These are phyloP conservation scores for Epichloe brachyelytri DNA, from an alignment of 2,329 filamentous ascomycete species.

Conservation along the genomic window DNA sequence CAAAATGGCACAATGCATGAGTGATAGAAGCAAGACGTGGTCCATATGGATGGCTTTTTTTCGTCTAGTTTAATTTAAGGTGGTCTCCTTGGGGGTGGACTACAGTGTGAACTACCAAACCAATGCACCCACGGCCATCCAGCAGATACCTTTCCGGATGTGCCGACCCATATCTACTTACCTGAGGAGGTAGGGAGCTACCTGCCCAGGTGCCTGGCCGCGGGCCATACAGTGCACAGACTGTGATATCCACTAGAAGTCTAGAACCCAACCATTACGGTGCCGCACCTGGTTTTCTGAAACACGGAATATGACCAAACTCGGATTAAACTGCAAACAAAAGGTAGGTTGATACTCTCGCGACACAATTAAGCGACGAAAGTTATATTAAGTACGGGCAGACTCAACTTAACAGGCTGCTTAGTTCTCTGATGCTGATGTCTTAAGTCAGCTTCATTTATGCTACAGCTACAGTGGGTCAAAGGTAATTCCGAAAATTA, in stretches of 20 bases:
- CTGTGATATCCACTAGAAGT: too few relatives aligned
- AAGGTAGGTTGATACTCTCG: neutral
- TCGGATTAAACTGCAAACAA: too few relatives aligned
- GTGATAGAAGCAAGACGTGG: slow-evolving; percentile 5
- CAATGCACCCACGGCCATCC: too few relatives aligned
- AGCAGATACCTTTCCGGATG: too few relatives aligned
- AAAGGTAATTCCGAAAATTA: too few relatives aligned
- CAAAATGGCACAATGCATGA: slow-evolving; percentile 5
- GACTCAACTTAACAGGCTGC: neutral
- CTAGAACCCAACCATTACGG: too few relatives aligned
- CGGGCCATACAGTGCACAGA: neutral
- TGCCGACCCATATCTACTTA: too few relatives aligned
- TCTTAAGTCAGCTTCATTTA: too few relatives aligned
- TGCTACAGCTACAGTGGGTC: neutral
- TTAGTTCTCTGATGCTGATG: neutral
- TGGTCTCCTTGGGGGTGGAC: neutral
- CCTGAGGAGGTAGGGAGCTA: neutral
- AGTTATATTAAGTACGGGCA: neutral
- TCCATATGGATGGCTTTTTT: slow-evolving; percentile 11
- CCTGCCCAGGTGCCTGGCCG: neutral
- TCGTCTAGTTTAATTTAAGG: neutral
- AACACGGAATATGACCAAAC: neutral
- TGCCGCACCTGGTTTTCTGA: too few relatives aligned
- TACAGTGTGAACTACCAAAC: neutral
- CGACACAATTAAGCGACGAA: neutral